phyloP scores from a whole-genome alignment of 768 basidiomycete genomes.

The Boletus bicolor region DNA sequence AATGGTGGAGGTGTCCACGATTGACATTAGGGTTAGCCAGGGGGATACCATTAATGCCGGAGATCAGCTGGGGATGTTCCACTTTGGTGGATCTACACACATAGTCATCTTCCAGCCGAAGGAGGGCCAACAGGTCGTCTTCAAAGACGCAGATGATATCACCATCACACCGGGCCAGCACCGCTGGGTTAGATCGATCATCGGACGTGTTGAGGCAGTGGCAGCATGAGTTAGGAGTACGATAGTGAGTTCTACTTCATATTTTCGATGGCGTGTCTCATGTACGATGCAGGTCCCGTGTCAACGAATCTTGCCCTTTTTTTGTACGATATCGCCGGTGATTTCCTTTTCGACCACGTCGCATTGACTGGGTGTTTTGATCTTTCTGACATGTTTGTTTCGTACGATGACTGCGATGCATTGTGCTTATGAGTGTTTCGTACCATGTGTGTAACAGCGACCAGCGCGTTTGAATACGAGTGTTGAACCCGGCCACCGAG shows the following conservation, averaged over 20 bases:
- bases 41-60: too few species aligned
- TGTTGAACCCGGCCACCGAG: background rate
- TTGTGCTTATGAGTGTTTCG: too few species aligned
- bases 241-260: background rate
- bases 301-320: background rate
- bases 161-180: background rate
- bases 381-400: too few species aligned
- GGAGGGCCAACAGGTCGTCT: background rate
- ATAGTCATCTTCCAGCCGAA: constrained; percentile 35
- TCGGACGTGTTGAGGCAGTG: too few species aligned
- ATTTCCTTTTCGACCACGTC: background rate
- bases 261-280: background rate
- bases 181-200: background rate
- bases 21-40: too few species aligned
- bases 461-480: too few species aligned
- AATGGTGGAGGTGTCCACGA: background rate
- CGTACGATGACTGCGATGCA: too few species aligned
- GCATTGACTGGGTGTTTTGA: background rate
- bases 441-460: too few species aligned
- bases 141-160: background rate
- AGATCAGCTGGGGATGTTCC: too few species aligned
- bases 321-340: background rate
- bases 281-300: background rate
- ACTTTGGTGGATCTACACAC: constrained; percentile 42
- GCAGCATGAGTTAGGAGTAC: too few species aligned